A percentile compares a stretch with the other conserved stretches of the same genome.
These are phyloP conservation scores for Zygosaccharomyces rouxii DNA, from an alignment of 805 yeast genomes.

Conservation along the genomic window DNA sequence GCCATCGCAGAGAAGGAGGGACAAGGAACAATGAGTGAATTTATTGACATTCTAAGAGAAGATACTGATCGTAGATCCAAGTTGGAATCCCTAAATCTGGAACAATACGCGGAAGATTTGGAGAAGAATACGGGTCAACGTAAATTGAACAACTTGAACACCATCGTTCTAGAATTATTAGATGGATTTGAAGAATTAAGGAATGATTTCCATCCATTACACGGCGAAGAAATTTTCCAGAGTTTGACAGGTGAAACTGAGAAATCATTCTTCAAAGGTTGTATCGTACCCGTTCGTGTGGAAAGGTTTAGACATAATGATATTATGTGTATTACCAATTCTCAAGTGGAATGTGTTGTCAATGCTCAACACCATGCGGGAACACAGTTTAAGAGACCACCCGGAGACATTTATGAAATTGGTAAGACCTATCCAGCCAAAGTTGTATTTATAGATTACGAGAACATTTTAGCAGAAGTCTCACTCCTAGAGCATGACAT, in stretches of 20 bases:
- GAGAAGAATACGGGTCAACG: conserved; percentile 45
- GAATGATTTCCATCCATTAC: conserved; percentile 59
- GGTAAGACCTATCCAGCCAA: conserved; percentile 90
- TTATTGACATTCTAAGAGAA: conserved; percentile 49
- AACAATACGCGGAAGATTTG: conserved; percentile 88
- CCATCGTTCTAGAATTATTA: conserved; percentile 60
- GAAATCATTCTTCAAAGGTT: conserved; percentile 61
- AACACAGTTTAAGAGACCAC: conserved; percentile 43
- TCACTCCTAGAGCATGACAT: conserved; percentile 68
- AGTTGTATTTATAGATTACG: conserved; percentile 64
- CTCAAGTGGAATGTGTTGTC: conserved; percentile 59
- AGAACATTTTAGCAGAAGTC: conserved; percentile 67
- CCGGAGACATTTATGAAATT: conserved; percentile 43
- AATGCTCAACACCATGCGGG: conserved; percentile 45
- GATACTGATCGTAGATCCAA: conserved; percentile 71
- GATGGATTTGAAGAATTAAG: conserved; percentile 86
- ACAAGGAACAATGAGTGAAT: conserved; percentile 39
- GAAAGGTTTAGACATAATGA: conserved; percentile 41
- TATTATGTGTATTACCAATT: conserved; percentile 46
- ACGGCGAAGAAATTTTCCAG: conserved; percentile 71
- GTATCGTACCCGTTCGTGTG: conserved; percentile 74
- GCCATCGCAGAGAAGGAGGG: conserved; percentile 61
- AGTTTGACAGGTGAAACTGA: conserved; percentile 84
- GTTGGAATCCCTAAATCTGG: conserved; percentile 81
- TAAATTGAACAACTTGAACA: conserved; percentile 33